A percentile compares a stretch with the other conserved stretches of the same genome.
These are phyloP conservation scores for Trichothecium sympodiale DNA, from an alignment of 2,329 filamentous ascomycete genomes.

Conservation along the genomic window DNA sequence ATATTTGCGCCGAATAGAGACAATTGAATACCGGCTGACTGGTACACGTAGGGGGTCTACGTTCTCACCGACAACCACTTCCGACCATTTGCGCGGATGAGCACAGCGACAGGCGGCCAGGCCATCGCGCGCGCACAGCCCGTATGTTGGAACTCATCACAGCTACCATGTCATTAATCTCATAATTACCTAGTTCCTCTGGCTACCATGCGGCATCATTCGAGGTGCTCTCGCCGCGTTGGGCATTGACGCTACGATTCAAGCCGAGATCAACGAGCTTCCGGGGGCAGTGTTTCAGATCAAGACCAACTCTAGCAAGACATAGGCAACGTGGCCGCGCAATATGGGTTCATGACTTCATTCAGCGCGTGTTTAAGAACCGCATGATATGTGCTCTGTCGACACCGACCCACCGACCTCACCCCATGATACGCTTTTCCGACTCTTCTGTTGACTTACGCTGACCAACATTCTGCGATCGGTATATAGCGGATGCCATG, in stretches of 20 bases:
- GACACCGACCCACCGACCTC: too few relatives aligned
- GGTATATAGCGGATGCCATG: too few relatives aligned
- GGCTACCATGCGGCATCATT: slow-evolving; percentile 90
- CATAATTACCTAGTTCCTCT: slow-evolving; percentile 57
- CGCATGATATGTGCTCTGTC: too few relatives aligned
- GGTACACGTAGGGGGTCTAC: slow-evolving; percentile 62
- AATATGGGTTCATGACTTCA: too few relatives aligned
- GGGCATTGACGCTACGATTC: slow-evolving; percentile 82
- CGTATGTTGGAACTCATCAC: slow-evolving; percentile 38
- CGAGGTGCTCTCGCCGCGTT: slow-evolving; percentile 84
- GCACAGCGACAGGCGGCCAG: slow-evolving; percentile 64
- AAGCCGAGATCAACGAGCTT: slow-evolving; percentile 79
- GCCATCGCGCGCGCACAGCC: slow-evolving; percentile 67
- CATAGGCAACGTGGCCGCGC: slow-evolving; percentile 23
- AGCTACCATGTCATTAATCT: slow-evolving; percentile 1
- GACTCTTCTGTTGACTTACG: too few relatives aligned
- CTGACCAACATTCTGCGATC: too few relatives aligned
- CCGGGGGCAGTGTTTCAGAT: slow-evolving; percentile 93
- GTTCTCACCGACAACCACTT: slow-evolving; percentile 91
- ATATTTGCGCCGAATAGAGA: not conserved
- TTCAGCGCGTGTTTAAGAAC: too few relatives aligned
- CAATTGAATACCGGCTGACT: not conserved
- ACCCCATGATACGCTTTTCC: too few relatives aligned
- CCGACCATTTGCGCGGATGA: slow-evolving; percentile 82
- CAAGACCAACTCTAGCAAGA: slow-evolving; percentile 63